Evolutionary conservation across 1,284 basidiomycete species (phyloP), one percentile per base, ranked within the genome.

Genomic region (Trichosporon sp.): DNA sequence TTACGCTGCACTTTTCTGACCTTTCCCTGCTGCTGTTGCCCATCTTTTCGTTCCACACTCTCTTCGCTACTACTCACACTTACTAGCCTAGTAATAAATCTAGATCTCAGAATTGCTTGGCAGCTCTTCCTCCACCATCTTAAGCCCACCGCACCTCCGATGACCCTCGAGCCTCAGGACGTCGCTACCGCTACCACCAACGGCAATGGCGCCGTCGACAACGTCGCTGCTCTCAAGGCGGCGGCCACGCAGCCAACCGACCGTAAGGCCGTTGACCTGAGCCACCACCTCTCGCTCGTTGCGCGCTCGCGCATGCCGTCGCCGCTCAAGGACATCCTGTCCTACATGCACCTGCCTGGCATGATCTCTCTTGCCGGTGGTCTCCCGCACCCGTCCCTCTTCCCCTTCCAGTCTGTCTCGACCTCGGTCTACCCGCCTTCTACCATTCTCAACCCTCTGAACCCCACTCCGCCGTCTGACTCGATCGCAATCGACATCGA

Each of bases 401-500:
- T 82, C 70, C 80, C 82, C 8, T 69, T 75, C 58, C 78, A 81
- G 47, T 69, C 76, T 1, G 38, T 84, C 25, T 66, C 75, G n/a
- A 77, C 76, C 1, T 68, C 73, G 9, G 65, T 73, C n/a, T 74
- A 75, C 66, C 72, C 75, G 1, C 64, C 68, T 27, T 73, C 73
- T 62, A 72, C 76, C 8, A 78, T 75, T 64, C 72, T 78, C 21
- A 88, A 89, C 31, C 75, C 89, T 44, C 68, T 53, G n/a, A 38
- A 60, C 88, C 89, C 11, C 84, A 58, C 58, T 12, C 70, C 65
- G 32, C 70, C 68, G 29, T 47, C 29, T 77, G 82, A 31, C 72
- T 85, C 3, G 73, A 88, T 31, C 75, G 91, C 51, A 88, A 87
- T 91, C 21, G 87, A 91, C 70, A 83, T 86, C 60, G 75, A 81